Percentiles rank a stretch among this genome's conserved stretches.
Evolutionary conservation across 768 basidiomycete species (phyloP).

Genomic region (Lactarius sp.): DNA sequence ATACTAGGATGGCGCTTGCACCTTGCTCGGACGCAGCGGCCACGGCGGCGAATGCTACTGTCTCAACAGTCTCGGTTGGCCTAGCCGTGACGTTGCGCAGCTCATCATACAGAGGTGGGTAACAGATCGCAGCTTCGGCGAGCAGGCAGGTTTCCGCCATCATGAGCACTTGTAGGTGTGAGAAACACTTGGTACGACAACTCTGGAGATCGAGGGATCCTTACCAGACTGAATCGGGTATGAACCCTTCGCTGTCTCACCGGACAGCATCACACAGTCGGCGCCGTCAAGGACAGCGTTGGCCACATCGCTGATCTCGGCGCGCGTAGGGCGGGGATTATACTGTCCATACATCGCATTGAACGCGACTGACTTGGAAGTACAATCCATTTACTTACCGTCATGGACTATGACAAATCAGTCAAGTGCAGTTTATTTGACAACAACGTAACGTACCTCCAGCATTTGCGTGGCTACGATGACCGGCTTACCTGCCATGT

Average conservation of each 20-base stretch:
- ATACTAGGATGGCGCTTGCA: slow-evolving; percentile 90
- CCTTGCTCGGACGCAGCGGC: slow-evolving; percentile 93
- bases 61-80: slow-evolving; percentile 93
- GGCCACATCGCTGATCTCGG: slow-evolving; percentile 98
- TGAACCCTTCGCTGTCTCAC: slow-evolving; percentile 96
- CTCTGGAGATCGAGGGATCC: slow-evolving; percentile 26
- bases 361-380: not conserved
- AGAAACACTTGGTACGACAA: not conserved
- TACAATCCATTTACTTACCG: slow-evolving; percentile 44
- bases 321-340: slow-evolving; percentile 98
- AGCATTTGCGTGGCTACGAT: slow-evolving; percentile 99
- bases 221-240: slow-evolving; percentile 94
- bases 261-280: slow-evolving; percentile 99
- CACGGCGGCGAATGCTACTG: slow-evolving; percentile 93
- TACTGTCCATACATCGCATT: slow-evolving; percentile 48
- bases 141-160: slow-evolving; percentile 99
- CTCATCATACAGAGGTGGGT: slow-evolving; percentile 91
- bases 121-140: slow-evolving; percentile 93
- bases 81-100: slow-evolving; percentile 71
- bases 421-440: slow-evolving; percentile 18
- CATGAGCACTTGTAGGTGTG: slow-evolving; percentile 68
- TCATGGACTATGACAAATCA: slow-evolving; percentile 71
- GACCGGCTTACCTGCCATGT: slow-evolving; percentile 94
- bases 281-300: slow-evolving; percentile 98
- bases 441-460: slow-evolving; percentile 50